These are phyloP conservation scores for Amniculicola lignicola DNA, from an alignment of 495 filamentous ascomycete genomes.

Conservation along the genomic window DNA sequence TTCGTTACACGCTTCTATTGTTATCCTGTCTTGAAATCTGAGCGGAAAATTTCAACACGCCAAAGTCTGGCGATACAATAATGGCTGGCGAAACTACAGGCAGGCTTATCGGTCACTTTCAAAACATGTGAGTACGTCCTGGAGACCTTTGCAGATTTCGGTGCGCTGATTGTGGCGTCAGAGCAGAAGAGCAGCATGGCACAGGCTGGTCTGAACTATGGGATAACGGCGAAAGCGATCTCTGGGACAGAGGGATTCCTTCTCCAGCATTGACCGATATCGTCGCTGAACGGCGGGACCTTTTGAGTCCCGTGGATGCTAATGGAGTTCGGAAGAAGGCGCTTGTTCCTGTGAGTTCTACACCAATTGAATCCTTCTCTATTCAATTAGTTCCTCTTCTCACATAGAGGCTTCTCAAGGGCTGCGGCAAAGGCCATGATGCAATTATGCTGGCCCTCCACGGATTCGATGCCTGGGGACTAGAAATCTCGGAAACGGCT, in stretches of 20 bases:
- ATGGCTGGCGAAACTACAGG: too few species aligned
- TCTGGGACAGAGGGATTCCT: background rate
- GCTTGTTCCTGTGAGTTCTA: background rate
- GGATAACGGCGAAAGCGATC: background rate
- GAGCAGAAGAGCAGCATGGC: background rate
- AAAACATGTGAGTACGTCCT: too few species aligned
- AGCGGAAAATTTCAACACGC: too few species aligned
- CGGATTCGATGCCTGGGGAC: slow-evolving; percentile 39
- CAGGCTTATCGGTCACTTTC: too few species aligned
- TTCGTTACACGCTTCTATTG: too few species aligned
- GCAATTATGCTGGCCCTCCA: slow-evolving; percentile 41
- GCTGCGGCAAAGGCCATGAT: slow-evolving; percentile 45
- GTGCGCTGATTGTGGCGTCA: too few species aligned
- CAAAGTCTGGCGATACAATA: too few species aligned
- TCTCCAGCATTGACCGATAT: background rate
- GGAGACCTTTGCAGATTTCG: too few species aligned
- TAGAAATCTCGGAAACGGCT: slow-evolving; percentile 40
- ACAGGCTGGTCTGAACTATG: background rate
- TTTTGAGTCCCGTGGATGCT: background rate
- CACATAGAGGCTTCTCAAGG: slow-evolving; percentile 10
- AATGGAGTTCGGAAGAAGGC: background rate
- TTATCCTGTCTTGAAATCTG: too few species aligned
- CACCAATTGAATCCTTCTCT: background rate
- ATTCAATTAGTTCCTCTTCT: background rate
- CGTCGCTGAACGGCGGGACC: background rate